Evolutionary conservation across 306 rosid genomes (phyloP), one percentile per base, ranked within the genome.

Genomic region (Fagus crenata): DNA sequence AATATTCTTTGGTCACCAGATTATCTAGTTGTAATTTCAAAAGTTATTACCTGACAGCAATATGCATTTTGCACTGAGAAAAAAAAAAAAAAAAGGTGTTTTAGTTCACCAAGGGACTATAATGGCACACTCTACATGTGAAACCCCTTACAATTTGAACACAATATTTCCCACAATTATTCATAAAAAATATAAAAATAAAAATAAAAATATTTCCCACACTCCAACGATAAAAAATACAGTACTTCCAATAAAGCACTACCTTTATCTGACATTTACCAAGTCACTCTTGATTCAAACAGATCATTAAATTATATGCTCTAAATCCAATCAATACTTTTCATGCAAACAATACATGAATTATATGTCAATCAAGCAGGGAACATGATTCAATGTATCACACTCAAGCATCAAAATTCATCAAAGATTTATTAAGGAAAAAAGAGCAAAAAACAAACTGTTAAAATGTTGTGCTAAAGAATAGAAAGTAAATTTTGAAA

Each of bases 401-500:
- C 17, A 53, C 56, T 18, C 56, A 0, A 53, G 56, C 4, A 22
- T 22, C 28, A 22, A 28, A 58, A 22, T 7, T 58, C 64, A 58
- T 58, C 14, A 28, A 18, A 22, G 12, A 28, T 7, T 6, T 28
- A 28, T 22, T 58, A 8, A 58, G 22, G 22, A 12, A 53, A 60
- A 59, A 32, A 14, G 22, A 31, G 31, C 68, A 67, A 74, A 40
- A 54, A 15, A 7, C 35, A 53, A 76, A 59, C 8, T 3, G 2
- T 11, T 7, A 35, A 43, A 28, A 7, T 7, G 28, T 65, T 11
- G 7, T 37, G 8, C 56, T 54, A 33, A 40, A 60, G 56, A 41
- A 78, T 58, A 72, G 8, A 49, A 56, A 59, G 36, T 70, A 7
- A 80, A 76, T 32, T n/a, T 36, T 31, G 42, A 85, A 56, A 39